Base-by-base conservation (phyloP, 2,329 filamentous ascomycete genomes). In the Fusarium sp. region DNA sequence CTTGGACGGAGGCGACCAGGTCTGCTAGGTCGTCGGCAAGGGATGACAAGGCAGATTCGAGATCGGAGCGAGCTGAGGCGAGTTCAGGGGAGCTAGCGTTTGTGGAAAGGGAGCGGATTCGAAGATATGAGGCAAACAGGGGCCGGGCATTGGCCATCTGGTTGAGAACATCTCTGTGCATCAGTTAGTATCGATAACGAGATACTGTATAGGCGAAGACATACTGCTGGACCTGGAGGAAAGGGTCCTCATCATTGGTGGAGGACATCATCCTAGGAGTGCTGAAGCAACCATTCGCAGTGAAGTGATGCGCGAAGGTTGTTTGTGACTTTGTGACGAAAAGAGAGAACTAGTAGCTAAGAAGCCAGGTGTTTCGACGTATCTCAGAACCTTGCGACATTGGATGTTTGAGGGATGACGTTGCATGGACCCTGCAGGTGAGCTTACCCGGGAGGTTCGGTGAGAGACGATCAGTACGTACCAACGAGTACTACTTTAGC, bases 51-150 rank as follows among this genome's bases (percentile, higher is more conserved):
- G 90, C 83, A 33, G 80, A 72, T 68, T 88, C 84, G 73, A 96
- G 89, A 71, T 94, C 91, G 56, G 86, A 77, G 56, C 90, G 87
- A 43, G 91, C 95, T 51, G 91, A 89, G 75, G 92, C 88, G 61
- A 99, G 92, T 78, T 99, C 96, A 14, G 93, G 94, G 18, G 92
- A 94, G 41, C 85, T 84, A 15, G 90, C 81, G 11, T 88, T 86
- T 39, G 90, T 90, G 60, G 90, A 87, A 25, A 97, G 90, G 43
- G 94, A 96, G 76, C 94, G 93, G 81, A 99, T 99, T 76, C 96
- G 95, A 41, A 97, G 87, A 83, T 97, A 99, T 17, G 94, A 97
- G 67, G 92, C 90, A 84, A 97, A 97, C 58, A 97, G 89, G 51
- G 94, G 90, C 11, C 95, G 91, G 52, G 93, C 91, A 15, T 88